These are phyloP conservation scores for Vitis hybrid DNA, from an alignment of 177 flowering plant genomes.

Conservation along the genomic window DNA sequence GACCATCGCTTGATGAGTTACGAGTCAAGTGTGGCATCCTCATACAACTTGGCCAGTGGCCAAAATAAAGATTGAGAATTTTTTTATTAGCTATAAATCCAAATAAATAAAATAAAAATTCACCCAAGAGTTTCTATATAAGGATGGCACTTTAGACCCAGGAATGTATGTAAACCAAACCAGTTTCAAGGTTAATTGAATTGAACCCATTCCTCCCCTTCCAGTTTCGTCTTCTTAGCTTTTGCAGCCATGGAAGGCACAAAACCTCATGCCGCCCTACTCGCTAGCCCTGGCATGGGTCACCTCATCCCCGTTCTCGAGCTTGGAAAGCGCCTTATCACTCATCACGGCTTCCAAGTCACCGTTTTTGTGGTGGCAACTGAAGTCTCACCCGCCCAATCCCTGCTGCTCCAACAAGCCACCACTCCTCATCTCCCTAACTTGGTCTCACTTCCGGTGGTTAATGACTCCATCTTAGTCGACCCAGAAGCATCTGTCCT, in stretches of 20 bases:
- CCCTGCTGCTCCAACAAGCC: slow-evolving; percentile 7
- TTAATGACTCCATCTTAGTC: slow-evolving; percentile 14
- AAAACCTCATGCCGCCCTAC: slow-evolving; percentile 17
- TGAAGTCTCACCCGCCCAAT: neutral
- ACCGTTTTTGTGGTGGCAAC: slow-evolving; percentile 18
- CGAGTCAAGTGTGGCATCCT: too few relatives aligned
- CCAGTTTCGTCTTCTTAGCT: too few relatives aligned
- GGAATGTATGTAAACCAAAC: too few relatives aligned
- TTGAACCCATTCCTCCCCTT: too few relatives aligned
- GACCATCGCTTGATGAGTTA: too few relatives aligned
- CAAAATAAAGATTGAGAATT: too few relatives aligned
- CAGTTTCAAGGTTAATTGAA: too few relatives aligned
- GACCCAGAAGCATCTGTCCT: slow-evolving; percentile 5
- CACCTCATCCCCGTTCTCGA: slow-evolving; percentile 25
- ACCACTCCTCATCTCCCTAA: slow-evolving; percentile 1
- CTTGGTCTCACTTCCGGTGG: slow-evolving; percentile 9
- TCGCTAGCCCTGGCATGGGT: slow-evolving; percentile 30
- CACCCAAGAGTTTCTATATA: too few relatives aligned
- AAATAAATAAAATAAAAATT: too few relatives aligned
- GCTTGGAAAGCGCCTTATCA: slow-evolving; percentile 17
- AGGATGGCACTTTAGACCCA: too few relatives aligned
- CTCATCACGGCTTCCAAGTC: slow-evolving; percentile 8
- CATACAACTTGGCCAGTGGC: too few relatives aligned
- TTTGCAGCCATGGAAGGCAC: neutral
- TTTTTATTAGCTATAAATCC: too few relatives aligned